Evolutionary conservation across 169 alveolate genomes (phyloP), one percentile per base, ranked within the genome.

Genomic region (Plasmodium vinckei): DNA sequence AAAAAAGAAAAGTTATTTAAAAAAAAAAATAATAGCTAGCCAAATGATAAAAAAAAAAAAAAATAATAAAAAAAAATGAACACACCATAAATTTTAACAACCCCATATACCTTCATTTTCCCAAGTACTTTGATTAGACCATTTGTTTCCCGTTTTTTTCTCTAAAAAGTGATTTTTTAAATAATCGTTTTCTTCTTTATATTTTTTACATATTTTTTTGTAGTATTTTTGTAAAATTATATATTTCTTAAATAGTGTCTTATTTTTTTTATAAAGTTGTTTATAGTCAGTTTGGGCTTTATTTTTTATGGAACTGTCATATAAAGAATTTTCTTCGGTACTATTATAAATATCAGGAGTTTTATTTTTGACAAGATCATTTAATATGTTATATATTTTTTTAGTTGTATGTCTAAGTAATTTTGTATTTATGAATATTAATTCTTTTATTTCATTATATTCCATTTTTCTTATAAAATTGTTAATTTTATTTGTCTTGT

Each of bases 401-500:
- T 5, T 60, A 17, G 60, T 47, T 75, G 61, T 56, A 1, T n/a
- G 12, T 17, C 23, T 17, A 9, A 47, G 21, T 49, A 61, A 17
- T 56, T 75, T 75, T 44, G 68, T 23, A 21, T 19, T 63, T 47
- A 27, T 5, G 5, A 12, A 75, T 42, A 75, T 42, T 44, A 75
- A 5, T 42, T 51, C 63, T 54, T 75, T 75, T 23, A 75, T 75
- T 53, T 75, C 88, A 19, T 75, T 73, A 60, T 63, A 57, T n/a
- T 75, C 72, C 6, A 75, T 75, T 17, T 33, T 75, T 15, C 63
- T 75, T 67, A 75, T 39, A 44, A 75, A 13, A 33, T 75, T 5
- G 10, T 49, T 65, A 1, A 61, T n/a, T 19, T 75, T 67, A 23
- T 75, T 60, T 1, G 53, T 10, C 47, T 75, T 61, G 21, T 75